A percentile compares a stretch with the other conserved stretches of the same genome.
Conservation (phyloP, 2,329 filamentous ascomycete genomes). For the Penicillium fuscoglaucum region DNA sequence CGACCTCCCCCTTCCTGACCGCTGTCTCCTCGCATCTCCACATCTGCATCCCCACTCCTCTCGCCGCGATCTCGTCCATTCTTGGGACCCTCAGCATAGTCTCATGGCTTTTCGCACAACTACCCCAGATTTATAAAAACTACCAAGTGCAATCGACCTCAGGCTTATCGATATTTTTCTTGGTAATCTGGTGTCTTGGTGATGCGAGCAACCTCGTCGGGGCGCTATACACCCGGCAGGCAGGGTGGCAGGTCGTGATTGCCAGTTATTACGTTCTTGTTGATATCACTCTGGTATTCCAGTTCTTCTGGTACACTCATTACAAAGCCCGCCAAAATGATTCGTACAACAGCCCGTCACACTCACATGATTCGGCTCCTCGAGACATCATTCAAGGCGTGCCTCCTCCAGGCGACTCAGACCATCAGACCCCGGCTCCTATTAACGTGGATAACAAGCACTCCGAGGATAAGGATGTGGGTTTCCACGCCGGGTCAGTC, state of each 20-base stretch:
- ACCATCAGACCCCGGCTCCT: conserved; percentile 17
- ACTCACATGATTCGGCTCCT: conserved; percentile 30
- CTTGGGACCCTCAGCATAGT: conserved; percentile 64
- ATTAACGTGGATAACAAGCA: conserved; percentile 22
- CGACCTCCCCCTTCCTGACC: conserved; percentile 58
- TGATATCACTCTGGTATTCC: conserved; percentile 61
- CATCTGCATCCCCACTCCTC: conserved; percentile 63
- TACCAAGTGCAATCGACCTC: conserved; percentile 63
- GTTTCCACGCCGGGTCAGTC: conserved; percentile 27
- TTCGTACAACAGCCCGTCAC: conserved; percentile 30
- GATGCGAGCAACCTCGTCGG: conserved; percentile 65
- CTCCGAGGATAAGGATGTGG: conserved; percentile 33
- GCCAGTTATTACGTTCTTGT: conserved; percentile 67
- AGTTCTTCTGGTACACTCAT: conserved; percentile 67
- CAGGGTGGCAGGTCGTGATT: conserved; percentile 65
- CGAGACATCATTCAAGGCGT: conserved; percentile 40
- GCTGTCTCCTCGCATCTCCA: conserved; percentile 60
- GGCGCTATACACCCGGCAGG: conserved; percentile 63
- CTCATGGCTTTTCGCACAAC: conserved; percentile 68
- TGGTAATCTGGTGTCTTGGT: conserved; percentile 66
- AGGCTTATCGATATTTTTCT: conserved; percentile 64
- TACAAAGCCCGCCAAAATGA: conserved; percentile 51
- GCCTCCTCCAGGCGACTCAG: conserved; percentile 36
- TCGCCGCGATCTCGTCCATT: conserved; percentile 61
- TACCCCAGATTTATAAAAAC: conserved; percentile 71